phyloP scores from a whole-genome alignment of 495 filamentous ascomycete species.

The Daldinia vernicosa region DNA sequence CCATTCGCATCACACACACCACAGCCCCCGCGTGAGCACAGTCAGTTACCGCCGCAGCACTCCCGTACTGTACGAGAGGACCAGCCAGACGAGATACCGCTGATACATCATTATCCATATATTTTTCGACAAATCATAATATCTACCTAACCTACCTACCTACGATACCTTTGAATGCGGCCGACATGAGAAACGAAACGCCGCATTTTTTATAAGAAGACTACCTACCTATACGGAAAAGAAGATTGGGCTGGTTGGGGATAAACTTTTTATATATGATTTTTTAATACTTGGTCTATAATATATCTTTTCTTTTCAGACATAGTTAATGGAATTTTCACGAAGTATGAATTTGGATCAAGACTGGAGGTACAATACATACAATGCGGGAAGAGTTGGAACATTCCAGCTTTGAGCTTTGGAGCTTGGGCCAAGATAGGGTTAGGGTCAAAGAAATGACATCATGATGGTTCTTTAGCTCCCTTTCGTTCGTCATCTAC shows the following conservation, averaged over 20 bases:
- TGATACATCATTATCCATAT: slow-evolving; percentile 26
- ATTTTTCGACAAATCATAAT: background rate
- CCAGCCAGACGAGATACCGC: slow-evolving; percentile 44
- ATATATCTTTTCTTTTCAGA: background rate
- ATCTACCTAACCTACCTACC: too few species aligned
- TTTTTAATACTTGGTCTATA: background rate
- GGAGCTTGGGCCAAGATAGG: background rate
- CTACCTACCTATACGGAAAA: background rate
- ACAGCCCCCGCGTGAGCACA: slow-evolving; percentile 50
- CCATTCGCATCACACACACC: slow-evolving; percentile 42
- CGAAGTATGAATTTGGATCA: background rate
- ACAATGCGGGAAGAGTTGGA: background rate
- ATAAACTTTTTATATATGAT: background rate
- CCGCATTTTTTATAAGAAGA: background rate
- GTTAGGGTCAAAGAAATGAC: slow-evolving; percentile 26
- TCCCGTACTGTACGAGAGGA: slow-evolving; percentile 47
- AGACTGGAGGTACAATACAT: background rate
- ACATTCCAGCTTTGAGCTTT: background rate
- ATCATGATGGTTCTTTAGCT: slow-evolving; percentile 33
- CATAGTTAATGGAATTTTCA: background rate
- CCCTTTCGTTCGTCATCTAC: slow-evolving; percentile 31
- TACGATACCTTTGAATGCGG: background rate
- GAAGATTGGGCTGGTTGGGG: background rate
- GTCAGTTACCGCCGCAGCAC: slow-evolving; percentile 45
- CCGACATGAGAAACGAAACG: background rate